Base-by-base conservation (phyloP, 805 yeast species). In the Metschnikowia chrysomelidarum region DNA sequence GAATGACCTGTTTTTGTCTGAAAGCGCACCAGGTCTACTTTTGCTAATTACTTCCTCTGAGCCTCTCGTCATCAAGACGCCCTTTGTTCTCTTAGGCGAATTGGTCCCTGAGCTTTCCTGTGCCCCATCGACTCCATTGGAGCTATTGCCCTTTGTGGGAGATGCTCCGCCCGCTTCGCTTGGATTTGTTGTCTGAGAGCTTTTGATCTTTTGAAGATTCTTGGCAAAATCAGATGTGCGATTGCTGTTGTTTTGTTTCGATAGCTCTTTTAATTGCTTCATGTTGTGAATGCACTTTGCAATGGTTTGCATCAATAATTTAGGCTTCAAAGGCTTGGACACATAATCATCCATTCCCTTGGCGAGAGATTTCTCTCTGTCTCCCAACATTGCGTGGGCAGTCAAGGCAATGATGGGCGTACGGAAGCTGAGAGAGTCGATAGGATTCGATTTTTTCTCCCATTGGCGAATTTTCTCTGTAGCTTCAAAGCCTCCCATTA, bases 371-470 rank as follows among this genome's bases (percentile, higher is more conserved):
- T 83, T 73, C 55, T 87, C 96, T 33, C 95, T 68, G 59, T 87
- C 95, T 30, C 95, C 96, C 65, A 87, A 69, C 96, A 87, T 87
- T 3, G 96, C 96, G 59, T 87, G 95, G 0, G 95, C 96, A 0
- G 95, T 87, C 40, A 87, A 69, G 2, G 95, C 95, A 51, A 87
- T 86, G 49, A 87, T 87, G 14, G 96, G 95, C 1, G 91, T 82
- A 40, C 94, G 72, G 42, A 82, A 78, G 20, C 84, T 73, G 33
- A 80, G 72, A 7, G 81, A 74, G 54, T 78, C 82, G 15, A 78
- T 76, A 27, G 89, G 87, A 44, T 81, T 80, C 14, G 79, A 73
- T 59, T 81, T 82, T 65, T 75, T 78, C 60, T 87, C 96, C 94
- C 94, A 86, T 53, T 83, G 87, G 49, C 96, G 69, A 35, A 87